Base-by-base conservation (phyloP, 2,329 filamentous ascomycete genomes). In the Penicillium sp. region DNA sequence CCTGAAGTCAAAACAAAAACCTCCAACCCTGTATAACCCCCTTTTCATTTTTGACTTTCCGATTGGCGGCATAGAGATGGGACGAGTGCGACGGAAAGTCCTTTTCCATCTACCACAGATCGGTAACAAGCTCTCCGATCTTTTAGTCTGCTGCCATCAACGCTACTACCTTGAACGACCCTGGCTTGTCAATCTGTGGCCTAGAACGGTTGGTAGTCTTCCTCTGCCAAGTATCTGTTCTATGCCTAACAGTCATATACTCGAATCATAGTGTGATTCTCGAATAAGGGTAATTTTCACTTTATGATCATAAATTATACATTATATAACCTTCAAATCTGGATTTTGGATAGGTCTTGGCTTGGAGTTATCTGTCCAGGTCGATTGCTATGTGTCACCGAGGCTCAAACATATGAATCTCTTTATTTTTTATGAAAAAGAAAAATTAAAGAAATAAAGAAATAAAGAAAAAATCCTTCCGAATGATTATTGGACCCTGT, bases 161-260 rank as follows among this genome's bases (percentile, higher is more conserved):
- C 50, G 33, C 43, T 66, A 58, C 59, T 57, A 60, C 61, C 35
- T 49, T 59, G 59, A 60, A 59, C 57, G 50, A 64, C 54, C 52
- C 54, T 59, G 13, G 51, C 54, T 58, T 50, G 56, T 46, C 49
- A 38, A 54, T 56, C 25, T 45, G 25, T 50, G 57, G 35, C 46
- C 54, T 12, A 47, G 48, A 58, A 35, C 27, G 25, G 38, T 35
- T 47, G 41, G 19, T 23, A 5, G n/a, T 17, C 10, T 38, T 35
- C 38, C 17, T 46, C 17, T 29, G 35, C 53, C 35, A 56, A 57
- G 49, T 9, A 31, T 27, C 31, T 23, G 7, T 43, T 43, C 15
- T 8, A 43, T n/a, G 23, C n/a, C 12, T n/a, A 3, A 23, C 7
- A 6, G n/a, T 15, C 12, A 43, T n/a, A 37, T 48, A 21, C 15